A percentile compares a stretch with the other conserved stretches of the same genome.
Conservation (phyloP, 768 basidiomycete genomes). For the Leccinum obscurum region DNA sequence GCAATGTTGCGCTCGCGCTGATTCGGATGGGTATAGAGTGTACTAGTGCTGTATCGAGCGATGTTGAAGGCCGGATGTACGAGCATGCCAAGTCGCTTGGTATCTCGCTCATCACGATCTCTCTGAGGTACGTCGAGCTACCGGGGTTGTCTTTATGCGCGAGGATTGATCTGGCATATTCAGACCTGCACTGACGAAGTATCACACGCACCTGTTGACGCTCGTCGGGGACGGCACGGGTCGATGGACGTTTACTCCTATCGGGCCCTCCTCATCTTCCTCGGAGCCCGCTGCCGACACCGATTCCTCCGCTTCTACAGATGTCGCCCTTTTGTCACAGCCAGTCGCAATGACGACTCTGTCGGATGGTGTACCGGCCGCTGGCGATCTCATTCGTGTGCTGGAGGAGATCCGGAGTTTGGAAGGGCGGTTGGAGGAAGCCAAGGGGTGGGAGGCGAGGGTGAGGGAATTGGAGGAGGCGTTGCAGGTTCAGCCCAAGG, state of each 20-base stretch:
- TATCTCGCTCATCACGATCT: slow-evolving; percentile 92
- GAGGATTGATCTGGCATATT: background rate
- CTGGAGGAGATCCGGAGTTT: slow-evolving; percentile 29
- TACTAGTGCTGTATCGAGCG: slow-evolving; percentile 93
- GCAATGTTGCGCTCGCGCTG: background rate
- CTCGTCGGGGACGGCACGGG: too few species aligned
- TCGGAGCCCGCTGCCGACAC: background rate
- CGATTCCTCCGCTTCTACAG: background rate
- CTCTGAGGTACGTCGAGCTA: slow-evolving; percentile 58
- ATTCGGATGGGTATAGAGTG: slow-evolving; percentile 57
- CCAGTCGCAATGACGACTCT: background rate
- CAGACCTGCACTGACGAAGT: slow-evolving; percentile 80
- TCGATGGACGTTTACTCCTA: too few species aligned
- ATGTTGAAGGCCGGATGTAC: slow-evolving; percentile 96
- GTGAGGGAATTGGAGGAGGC: slow-evolving; percentile 28
- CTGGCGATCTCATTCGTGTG: slow-evolving; percentile 24
- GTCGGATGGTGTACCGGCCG: slow-evolving; percentile 1
- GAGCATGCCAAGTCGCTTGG: slow-evolving; percentile 86
- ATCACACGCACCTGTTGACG: slow-evolving; percentile 63
- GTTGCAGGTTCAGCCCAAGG: slow-evolving; percentile 18
- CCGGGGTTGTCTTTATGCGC: too few species aligned
- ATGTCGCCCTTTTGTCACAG: background rate
- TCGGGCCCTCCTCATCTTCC: background rate
- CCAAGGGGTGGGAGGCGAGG: slow-evolving; percentile 28
- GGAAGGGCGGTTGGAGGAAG: slow-evolving; percentile 26